Evolutionary conservation across 139 green algal species (phyloP).

Genomic region (Dunaliella sp.): DNA sequence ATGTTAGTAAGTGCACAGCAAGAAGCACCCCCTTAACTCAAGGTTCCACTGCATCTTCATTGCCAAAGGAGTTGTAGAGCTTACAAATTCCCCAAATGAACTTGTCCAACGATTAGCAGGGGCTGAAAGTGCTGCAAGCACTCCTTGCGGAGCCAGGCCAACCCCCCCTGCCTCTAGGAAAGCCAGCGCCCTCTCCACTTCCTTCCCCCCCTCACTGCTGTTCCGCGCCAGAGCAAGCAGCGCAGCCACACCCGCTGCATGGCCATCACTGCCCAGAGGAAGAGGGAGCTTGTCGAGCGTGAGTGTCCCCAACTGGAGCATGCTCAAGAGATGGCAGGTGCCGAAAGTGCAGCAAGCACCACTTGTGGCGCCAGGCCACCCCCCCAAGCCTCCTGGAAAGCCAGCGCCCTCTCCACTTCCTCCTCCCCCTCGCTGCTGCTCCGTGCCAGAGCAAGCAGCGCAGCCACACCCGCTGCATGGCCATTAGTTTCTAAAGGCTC

Average conservation of each 20-base stretch:
- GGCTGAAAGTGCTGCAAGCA: slow-evolving; percentile 23
- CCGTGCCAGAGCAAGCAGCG: slow-evolving; percentile 9
- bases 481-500: slow-evolving; percentile 21
- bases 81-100: too few relatives aligned
- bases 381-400: slow-evolving; percentile 54
- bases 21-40: too few relatives aligned
- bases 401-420: slow-evolving; percentile 42
- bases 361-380: slow-evolving; percentile 12
- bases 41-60: too few relatives aligned
- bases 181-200: slow-evolving; percentile 43
- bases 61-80: too few relatives aligned
- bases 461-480: slow-evolving; percentile 2
- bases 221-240: slow-evolving; percentile 2
- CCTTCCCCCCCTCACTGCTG: neutral
- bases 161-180: slow-evolving; percentile 52
- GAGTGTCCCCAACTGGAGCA: too few relatives aligned
- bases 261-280: slow-evolving; percentile 15
- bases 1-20: too few relatives aligned
- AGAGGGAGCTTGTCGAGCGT: too few relatives aligned
- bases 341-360: slow-evolving; percentile 26
- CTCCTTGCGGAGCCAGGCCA: slow-evolving; percentile 17
- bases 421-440: neutral
- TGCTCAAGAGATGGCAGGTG: slow-evolving; percentile 1
- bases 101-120: too few relatives aligned
- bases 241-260: slow-evolving; percentile 10